phyloP scores from a whole-genome alignment of 192 early-diverging fungal genomes.

The Borealophlyctis nickersoniae region DNA sequence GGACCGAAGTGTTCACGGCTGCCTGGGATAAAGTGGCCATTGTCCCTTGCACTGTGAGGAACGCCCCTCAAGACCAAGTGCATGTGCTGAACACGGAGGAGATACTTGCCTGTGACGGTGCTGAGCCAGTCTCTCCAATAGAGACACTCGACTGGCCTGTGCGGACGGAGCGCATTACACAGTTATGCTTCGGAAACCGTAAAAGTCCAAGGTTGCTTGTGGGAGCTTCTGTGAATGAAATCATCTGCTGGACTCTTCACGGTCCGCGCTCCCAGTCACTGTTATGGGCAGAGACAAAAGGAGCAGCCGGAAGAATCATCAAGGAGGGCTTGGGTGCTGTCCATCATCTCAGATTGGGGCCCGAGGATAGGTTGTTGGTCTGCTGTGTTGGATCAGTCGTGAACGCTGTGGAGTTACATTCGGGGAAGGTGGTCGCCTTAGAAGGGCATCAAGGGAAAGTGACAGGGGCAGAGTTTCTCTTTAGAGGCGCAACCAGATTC shows the following conservation, averaged over 20 bases:
- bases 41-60: no score
- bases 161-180: no score
- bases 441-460: slow-evolving; percentile 21
- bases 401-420: slow-evolving; percentile 11
- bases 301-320: slow-evolving; percentile 1
- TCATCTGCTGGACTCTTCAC: background rate
- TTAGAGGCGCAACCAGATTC: background rate
- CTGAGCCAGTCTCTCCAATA: no score
- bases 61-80: no score
- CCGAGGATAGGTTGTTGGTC: slow-evolving; percentile 5
- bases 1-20: no score
- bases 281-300: background rate
- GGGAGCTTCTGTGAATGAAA: background rate
- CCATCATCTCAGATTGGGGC: background rate
- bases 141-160: no score
- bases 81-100: no score
- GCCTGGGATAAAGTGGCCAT: no score
- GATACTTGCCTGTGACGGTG: no score
- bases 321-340: slow-evolving; percentile 13
- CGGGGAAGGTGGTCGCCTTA: slow-evolving; percentile 1
- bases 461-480: slow-evolving; percentile 12
- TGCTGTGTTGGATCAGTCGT: slow-evolving; percentile 4
- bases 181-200: slow-evolving; percentile 1
- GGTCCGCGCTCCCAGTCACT: background rate
- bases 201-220: background rate